These are phyloP conservation scores for Phialophora verrucosa DNA, from an alignment of 2,329 filamentous ascomycete genomes.

Conservation along the genomic window DNA sequence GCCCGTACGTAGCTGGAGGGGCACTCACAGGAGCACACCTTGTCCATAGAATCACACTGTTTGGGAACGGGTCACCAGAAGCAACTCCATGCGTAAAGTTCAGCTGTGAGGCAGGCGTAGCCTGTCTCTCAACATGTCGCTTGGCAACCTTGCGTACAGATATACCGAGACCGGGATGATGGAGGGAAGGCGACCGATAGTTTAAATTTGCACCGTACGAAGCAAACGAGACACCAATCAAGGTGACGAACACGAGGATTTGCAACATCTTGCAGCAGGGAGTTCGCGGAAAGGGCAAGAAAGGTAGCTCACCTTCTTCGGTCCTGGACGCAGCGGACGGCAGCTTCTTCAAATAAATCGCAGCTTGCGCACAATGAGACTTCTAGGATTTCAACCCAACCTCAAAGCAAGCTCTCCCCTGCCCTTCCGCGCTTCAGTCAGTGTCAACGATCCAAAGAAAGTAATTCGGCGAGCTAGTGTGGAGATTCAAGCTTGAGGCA, in stretches of 20 bases:
- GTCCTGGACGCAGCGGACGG: not conserved
- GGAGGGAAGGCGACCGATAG: conserved; percentile 69
- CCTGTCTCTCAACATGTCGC: conserved; percentile 56
- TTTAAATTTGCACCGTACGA: conserved; percentile 61
- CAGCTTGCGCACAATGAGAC: conserved; percentile 10
- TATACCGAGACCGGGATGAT: conserved; percentile 68
- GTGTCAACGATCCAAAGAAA: not conserved
- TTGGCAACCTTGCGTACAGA: conserved; percentile 67
- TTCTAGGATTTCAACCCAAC: conserved; percentile 9
- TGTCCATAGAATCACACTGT: conserved; percentile 55
- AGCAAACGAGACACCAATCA: conserved; percentile 28
- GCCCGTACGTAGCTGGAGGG: not conserved
- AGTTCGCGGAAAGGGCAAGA: not conserved
- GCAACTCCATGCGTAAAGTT: conserved; percentile 70
- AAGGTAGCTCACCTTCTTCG: conserved; percentile 15
- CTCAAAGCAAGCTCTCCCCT: conserved; percentile 3
- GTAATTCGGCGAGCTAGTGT: conserved; percentile 4
- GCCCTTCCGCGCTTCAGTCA: conserved; percentile 6
- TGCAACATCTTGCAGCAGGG: conserved; percentile 29
- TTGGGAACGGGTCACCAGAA: conserved; percentile 53
- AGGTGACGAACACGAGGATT: conserved; percentile 22
- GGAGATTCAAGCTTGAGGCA: conserved; percentile 7
- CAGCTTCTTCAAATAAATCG: conserved; percentile 10
- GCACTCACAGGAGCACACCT: conserved; percentile 44
- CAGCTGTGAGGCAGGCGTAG: conserved; percentile 55